Conservation (phyloP, 2,329 filamentous ascomycete species). For the Cercospora berteroae region DNA sequence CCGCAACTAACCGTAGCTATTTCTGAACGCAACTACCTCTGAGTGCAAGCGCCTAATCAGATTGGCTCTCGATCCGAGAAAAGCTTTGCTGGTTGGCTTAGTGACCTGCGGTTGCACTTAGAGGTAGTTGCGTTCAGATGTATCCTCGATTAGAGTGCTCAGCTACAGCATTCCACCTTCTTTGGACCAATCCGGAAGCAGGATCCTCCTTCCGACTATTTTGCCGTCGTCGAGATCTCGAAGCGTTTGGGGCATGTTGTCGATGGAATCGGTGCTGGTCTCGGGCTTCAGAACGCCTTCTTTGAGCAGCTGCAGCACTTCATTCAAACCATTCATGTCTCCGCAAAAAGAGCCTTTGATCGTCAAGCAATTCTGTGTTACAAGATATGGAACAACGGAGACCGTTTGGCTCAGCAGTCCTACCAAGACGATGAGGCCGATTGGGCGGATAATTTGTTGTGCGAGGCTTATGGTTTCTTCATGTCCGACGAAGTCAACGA, state of each 20-base stretch:
- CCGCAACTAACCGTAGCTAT: too few relatives aligned
- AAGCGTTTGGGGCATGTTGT: conserved; percentile 39
- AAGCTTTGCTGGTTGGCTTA: too few relatives aligned
- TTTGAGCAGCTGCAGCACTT: conserved; percentile 40
- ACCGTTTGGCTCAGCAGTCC: conserved; percentile 23
- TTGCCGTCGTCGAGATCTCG: conserved; percentile 40
- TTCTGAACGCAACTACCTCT: too few relatives aligned
- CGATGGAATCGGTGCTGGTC: conserved; percentile 37
- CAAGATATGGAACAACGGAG: conserved; percentile 19
- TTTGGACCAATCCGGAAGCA: conserved; percentile 30
- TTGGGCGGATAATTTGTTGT: conserved; percentile 24
- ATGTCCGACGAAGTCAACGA: conserved; percentile 30
- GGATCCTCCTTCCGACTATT: conserved; percentile 34
- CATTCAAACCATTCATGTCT: conserved; percentile 41
- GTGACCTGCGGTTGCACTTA: too few relatives aligned
- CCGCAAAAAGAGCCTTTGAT: conserved; percentile 43
- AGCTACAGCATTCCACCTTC: neutral
- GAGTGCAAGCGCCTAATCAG: too few relatives aligned
- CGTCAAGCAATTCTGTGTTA: conserved; percentile 21
- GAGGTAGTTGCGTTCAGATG: too few relatives aligned
- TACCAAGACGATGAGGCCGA: conserved; percentile 25
- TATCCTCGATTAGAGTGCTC: too few relatives aligned
- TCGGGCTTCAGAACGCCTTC: conserved; percentile 38
- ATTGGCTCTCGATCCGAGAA: too few relatives aligned
- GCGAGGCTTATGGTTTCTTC: conserved; percentile 24